These are phyloP conservation scores for Crucihimalaya himalaica DNA, from an alignment of 345 rosid species.

Conservation along the genomic window DNA sequence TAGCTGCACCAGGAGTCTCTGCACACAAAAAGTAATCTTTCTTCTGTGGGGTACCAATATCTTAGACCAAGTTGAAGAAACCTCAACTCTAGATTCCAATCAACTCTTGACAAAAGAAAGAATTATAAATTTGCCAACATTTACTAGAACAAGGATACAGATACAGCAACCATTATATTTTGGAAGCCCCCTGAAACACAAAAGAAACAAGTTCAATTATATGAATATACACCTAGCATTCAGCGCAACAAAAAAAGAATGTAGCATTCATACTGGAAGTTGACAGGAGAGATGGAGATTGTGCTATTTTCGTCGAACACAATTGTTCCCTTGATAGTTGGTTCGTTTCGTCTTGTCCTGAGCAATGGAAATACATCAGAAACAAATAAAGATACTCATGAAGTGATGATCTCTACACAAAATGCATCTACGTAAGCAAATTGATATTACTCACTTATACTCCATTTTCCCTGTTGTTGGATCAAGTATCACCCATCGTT, in stretches of 20 bases:
- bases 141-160: slow-evolving; percentile 68
- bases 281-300: slow-evolving; percentile 82
- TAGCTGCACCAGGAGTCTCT: slow-evolving; percentile 96
- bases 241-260: background rate
- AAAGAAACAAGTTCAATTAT: slow-evolving; percentile 19
- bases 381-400: background rate
- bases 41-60: slow-evolving; percentile 97
- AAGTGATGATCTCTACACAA: slow-evolving; percentile 16
- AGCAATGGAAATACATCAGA: slow-evolving; percentile 10
- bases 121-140: background rate
- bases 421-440: slow-evolving; percentile 8
- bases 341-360: slow-evolving; percentile 91
- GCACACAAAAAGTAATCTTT: slow-evolving; percentile 95
- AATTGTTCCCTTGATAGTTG: slow-evolving; percentile 79
- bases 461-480: slow-evolving; percentile 98
- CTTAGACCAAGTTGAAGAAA: slow-evolving; percentile 56
- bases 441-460: slow-evolving; percentile 63
- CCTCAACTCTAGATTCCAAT: slow-evolving; percentile 11
- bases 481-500: slow-evolving; percentile 93
- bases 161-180: slow-evolving; percentile 95
- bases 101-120: slow-evolving; percentile 1
- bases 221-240: background rate
- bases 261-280: slow-evolving; percentile 75
- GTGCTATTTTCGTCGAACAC: slow-evolving; percentile 88
- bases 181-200: slow-evolving; percentile 80